Base-by-base conservation (phyloP, 176 grass and related monocot genomes). In the Oryza brachyantha region DNA sequence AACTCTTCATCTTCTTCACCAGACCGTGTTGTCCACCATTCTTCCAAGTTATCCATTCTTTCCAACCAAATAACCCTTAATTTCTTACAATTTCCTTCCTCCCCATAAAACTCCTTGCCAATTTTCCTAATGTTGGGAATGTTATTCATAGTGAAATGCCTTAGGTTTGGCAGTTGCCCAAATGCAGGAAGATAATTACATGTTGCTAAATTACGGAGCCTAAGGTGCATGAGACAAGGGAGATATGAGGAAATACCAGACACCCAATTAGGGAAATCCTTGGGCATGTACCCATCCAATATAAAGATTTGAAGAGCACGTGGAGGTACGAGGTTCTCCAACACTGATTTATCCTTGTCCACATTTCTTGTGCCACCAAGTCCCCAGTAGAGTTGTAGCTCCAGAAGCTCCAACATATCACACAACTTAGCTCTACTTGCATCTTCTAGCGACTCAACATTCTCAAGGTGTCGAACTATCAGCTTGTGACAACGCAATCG, bases 121-220 rank as follows among this genome's bases (percentile, higher is more conserved):
- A 83, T 22, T 10, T 2, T 74, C 2, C 0, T 66, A 25, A 83
- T 11, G 0, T 17, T 74, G 0, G 80, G 70, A 0, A 74, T 39
- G 0, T 4, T 0, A 0, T 0, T 0, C 13, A 64, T 1, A 0
- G 0, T 0, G 0, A 82, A 7, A 8, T 1, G 4, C 11, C 70
- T 74, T 2, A 83, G 71, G 29, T 31, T 83, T 14, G 68, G 80
- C 17, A 83, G 11, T 1, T 0, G 16, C 0, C 80, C 60, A 1
- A 83, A 3, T 0, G 80, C 70, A 57, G 80, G 80, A 52, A 83
- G 29, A 10, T 0, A 10, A 5, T 16, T 8, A 29, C 80, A 65
- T 29, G 2, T 0, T 48, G 1, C 5, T n/a, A 72, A 36, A 2
- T 16, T 0, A 4, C 0, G 1, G 7, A 82, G 41, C 8, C 0